These are phyloP conservation scores for Sugiyamaella xylanicola DNA, from an alignment of 1,139 yeast genomes.

Conservation along the genomic window DNA sequence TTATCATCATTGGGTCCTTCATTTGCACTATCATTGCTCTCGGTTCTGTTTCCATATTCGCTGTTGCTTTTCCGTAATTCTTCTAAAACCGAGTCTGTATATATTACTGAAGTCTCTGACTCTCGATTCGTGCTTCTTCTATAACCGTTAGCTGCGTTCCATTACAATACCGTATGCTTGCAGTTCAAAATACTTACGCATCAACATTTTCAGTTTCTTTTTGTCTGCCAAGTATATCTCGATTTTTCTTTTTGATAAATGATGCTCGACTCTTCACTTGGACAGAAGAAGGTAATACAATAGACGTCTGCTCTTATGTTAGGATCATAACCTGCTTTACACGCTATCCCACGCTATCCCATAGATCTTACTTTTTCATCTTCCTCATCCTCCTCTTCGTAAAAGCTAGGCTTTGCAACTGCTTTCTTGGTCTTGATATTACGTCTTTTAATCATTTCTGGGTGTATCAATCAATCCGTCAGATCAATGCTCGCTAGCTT, in stretches of 20 bases:
- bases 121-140: background rate
- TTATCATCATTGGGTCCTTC: background rate
- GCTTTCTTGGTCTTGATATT: conserved; percentile 14
- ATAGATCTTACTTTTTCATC: conserved; percentile 2
- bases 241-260: conserved; percentile 15
- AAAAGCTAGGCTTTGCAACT: conserved; percentile 16
- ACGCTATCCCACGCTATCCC: background rate
- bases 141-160: background rate
- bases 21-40: background rate
- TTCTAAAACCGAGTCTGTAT: conserved; percentile 12
- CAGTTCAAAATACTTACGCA: background rate
- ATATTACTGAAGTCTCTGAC: background rate
- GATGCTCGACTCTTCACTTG: conserved; percentile 12
- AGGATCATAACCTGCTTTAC: background rate
- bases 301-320: background rate
- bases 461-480: background rate
- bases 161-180: too few species aligned
- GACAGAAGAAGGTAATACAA: conserved; percentile 8
- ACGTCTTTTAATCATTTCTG: conserved; percentile 15
- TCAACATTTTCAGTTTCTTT: background rate
- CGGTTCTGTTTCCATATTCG: background rate
- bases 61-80: conserved; percentile 2
- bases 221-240: conserved; percentile 6
- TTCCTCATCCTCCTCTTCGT: conserved; percentile 14
- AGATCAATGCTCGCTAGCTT: background rate